Conservation (phyloP, 2,329 filamentous ascomycete genomes). For the Aspergillus ochraceus region DNA sequence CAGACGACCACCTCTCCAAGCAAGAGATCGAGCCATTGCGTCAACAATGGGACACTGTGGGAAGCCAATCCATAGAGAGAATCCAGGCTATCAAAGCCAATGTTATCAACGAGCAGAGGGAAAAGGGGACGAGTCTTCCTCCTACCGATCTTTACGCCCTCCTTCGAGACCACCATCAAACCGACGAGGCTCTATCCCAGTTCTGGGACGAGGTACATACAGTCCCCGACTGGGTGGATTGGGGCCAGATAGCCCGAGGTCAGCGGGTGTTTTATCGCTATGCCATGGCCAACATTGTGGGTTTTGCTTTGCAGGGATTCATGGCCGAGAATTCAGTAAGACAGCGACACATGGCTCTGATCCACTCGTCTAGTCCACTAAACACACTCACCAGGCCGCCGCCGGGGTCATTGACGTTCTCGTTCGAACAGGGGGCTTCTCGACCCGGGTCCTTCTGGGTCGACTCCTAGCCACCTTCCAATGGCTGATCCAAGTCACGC, state of each 20-base stretch:
- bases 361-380: no score
- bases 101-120: no score
- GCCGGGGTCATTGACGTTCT: conserved; percentile 70
- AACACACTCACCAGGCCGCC: conserved; percentile 50
- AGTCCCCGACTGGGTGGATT: conserved; percentile 72
- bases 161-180: conserved; percentile 56
- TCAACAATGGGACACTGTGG: no score
- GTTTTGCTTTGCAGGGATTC: no score
- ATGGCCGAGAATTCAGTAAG: conserved; percentile 22
- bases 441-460: conserved; percentile 61
- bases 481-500: conserved; percentile 69
- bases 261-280: conserved; percentile 76
- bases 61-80: no score
- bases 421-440: conserved; percentile 71
- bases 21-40: no score
- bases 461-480: conserved; percentile 71
- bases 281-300: conserved; percentile 45
- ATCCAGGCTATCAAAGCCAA: no score
- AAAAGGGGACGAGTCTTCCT: no score
- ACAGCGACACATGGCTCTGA: neutral
- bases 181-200: conserved; percentile 54
- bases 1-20: no score
- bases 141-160: conserved; percentile 59
- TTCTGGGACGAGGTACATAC: conserved; percentile 67
- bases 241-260: conserved; percentile 69